Evolutionary conservation across 306 rosid genomes (phyloP), one percentile per base, ranked within the genome.

Genomic region (Casuarina equisetifolia): DNA sequence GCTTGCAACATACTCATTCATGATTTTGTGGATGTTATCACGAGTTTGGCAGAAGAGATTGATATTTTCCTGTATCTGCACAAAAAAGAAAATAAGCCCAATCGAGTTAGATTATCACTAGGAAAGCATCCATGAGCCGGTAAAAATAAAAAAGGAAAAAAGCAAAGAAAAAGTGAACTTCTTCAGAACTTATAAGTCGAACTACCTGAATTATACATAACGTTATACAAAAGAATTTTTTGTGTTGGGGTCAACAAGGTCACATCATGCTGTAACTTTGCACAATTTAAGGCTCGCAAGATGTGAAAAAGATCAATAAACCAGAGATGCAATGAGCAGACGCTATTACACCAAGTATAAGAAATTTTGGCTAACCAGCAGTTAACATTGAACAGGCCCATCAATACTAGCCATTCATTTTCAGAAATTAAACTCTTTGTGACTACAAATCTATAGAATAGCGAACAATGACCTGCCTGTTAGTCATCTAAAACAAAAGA

Each of bases 31-130:
- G 84, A 94, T 87, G 89, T 89, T 94, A 17, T 90, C 95, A 40
- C 97, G 92, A 42, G 90, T 80, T 86, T 90, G 98, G 85, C 95
- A 88, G 80, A 94, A 87, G 81, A 94, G 98, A 78, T 85, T 86
- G 81, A 90, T 54, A 76, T 90, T 94, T 1, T 94, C 98, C 71
- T 87, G 97, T 74, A 94, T 77, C 98, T 94, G 91, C 74, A 83
- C 87, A 79, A 46, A 80, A 77, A 81, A 35, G 66, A 72, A 74
- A 68, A 9, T 3, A 42, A 51, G n/a, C n/a, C 48, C 15, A 71
- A 45, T 70, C 82, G 57, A 83, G 69, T 44, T 72, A 73, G 54
- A 59, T 62, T 63, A 55, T 55, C 53, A 76, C 42, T 54, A 70
- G 55, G 48, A 81, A 72, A 72, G 54, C 62, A 69, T 54, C 48